Evolutionary conservation across 345 rosid species (phyloP), one percentile per base, ranked within the genome.

Genomic region (Chamaenerion angustifolium): DNA sequence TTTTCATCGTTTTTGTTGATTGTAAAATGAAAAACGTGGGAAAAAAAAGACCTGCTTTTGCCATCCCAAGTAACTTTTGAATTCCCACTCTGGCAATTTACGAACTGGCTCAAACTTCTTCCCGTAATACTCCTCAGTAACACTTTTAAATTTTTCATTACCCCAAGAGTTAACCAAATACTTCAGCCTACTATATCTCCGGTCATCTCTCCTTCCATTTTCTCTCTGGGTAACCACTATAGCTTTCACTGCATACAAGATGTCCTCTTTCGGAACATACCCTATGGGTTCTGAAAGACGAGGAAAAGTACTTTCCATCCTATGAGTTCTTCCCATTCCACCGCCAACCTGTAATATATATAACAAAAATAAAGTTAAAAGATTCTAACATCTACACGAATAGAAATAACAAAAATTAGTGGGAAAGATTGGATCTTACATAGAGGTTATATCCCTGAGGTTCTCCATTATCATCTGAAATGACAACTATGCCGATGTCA

Each of bases 141-240:
- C 88, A 64, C 64, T 73, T 65, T 77, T 83, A 51, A 90, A 90
- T 67, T 90, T 86, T 62, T 83, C 94, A 52, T 86, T 83, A 43
- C 98, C 95, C 95, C 95, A 90, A 15, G 88, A 77, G 75, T 82
- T 71, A 64, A 90, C n/a, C n/a, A n/a, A n/a, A n/a, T n/a, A n/a
- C n/a, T n/a, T n/a, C n/a, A n/a, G n/a, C n/a, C n/a, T n/a, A 61
- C 98, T 86, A 43, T 76, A 90, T 51, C 72, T 90, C 17, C 98
- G 88, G 64, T 90, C 98, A 68, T 90, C 98, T 72, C 98, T 78
- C 66, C 98, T 83, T 48, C 98, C 98, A 59, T 90, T 70, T 52
- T 90, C 98, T 65, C 95, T 60, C 65, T 90, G 98, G 4, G 98
- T 86, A 49, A 76, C 94, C 64, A 86, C 94, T 64, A 90, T 83